Evolutionary conservation across 257 asterid species (phyloP), one percentile per base, ranked within the genome.

Genomic region (Nicotiana otophora): DNA sequence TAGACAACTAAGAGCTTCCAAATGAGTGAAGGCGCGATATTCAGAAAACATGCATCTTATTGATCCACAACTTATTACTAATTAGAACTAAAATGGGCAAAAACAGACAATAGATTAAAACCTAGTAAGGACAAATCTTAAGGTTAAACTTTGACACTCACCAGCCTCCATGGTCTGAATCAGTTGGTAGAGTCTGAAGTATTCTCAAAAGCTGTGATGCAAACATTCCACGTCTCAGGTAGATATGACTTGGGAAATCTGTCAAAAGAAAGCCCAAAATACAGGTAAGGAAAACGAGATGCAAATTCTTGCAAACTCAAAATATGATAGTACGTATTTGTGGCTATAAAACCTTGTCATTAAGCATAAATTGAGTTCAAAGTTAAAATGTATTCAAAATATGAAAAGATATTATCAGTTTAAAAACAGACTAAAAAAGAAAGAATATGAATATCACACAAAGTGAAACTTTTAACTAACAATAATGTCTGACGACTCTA

Each of bases 121-220:
- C 48, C 48, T 42, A 42, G 48, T 42, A 42, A 42, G 48, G 48
- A 1, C 70, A 61, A 10, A 28, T 61, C 20, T 7, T 26, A 78
- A 57, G 15, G 76, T 30, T 23, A 57, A 23, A 28, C 39, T 74
- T 46, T 79, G 69, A 88, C 61, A 30, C 82, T 87, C 89, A 91
- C 95, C 94, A 54, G 87, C 82, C 84, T 84, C 89, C 91, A 82
- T 81, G 28, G 80, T 83, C 84, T 81, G 84, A 89, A 76, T 91
- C 90, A 26, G 88, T 78, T 64, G 88, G 93, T 82, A 90, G 82
- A 82, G 92, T 83, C 65, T 87, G 83, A 33, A 95, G 92, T 86
- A 91, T 84, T 82, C 90, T 83, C 88, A 91, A 82, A 63, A 90
- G 89, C 85, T 89, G 91, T 60, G 94, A 82, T 74, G 88, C 94